Conservation (phyloP, 2,329 filamentous ascomycete genomes). For the Fusarium hainanense region DNA sequence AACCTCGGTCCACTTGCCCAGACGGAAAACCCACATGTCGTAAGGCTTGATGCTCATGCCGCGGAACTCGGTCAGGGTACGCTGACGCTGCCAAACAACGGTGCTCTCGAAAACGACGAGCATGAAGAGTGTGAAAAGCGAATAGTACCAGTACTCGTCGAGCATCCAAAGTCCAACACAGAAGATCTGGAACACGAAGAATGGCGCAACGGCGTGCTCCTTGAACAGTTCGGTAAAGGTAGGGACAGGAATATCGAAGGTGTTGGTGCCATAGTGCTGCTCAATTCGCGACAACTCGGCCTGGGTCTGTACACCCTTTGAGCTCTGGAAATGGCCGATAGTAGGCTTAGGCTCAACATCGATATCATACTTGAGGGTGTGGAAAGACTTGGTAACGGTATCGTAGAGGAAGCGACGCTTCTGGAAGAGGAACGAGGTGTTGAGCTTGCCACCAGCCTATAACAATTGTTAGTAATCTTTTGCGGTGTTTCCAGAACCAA, state of each 20-base stretch:
- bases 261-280: conserved; percentile 95
- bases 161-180: conserved; percentile 98
- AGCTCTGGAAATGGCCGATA: conserved; percentile 82
- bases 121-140: conserved; percentile 98
- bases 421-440: conserved; percentile 93
- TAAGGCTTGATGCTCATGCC: conserved; percentile 99
- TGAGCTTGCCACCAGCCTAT: conserved; percentile 77
- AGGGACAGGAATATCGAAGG: conserved; percentile 97
- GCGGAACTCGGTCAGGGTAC: conserved; percentile 94
- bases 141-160: conserved; percentile 99
- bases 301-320: conserved; percentile 77
- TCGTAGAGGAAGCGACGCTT: conserved; percentile 96
- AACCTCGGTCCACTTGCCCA: conserved; percentile 88
- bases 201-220: conserved; percentile 97
- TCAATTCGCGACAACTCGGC: conserved; percentile 83
- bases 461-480: conserved; percentile 18
- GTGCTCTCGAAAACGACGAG: conserved; percentile 97
- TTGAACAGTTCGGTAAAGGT: conserved; percentile 96
- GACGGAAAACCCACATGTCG: conserved; percentile 88
- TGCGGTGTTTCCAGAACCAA: conserved; percentile 3
- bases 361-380: conserved; percentile 83
- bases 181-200: conserved; percentile 99
- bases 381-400: conserved; percentile 76
- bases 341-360: conserved; percentile 86
- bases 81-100: conserved; percentile 98